Conservation (phyloP, 805 yeast genomes). For the Kodamaea kaohsiungensis region DNA sequence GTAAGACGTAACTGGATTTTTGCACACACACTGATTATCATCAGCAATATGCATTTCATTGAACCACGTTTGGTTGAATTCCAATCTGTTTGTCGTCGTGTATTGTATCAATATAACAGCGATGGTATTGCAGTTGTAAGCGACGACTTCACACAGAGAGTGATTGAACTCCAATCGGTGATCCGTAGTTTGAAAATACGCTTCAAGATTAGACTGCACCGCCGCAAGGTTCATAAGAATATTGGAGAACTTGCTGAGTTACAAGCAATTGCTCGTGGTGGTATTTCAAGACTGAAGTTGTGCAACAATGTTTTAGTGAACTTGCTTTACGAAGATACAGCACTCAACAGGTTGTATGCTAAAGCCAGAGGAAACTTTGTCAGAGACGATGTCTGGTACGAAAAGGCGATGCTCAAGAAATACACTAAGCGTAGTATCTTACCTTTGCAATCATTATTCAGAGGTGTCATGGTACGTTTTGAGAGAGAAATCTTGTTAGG, state of each 20-base stretch:
- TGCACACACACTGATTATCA: slow-evolving; percentile 20
- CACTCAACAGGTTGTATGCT: slow-evolving; percentile 42
- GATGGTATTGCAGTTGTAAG: background rate
- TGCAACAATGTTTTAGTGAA: slow-evolving; percentile 45
- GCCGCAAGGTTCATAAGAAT: slow-evolving; percentile 11
- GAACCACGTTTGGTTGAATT: slow-evolving; percentile 25
- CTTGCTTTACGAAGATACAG: slow-evolving; percentile 39
- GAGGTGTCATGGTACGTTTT: slow-evolving; percentile 66
- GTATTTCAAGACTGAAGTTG: slow-evolving; percentile 40
- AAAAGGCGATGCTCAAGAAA: background rate
- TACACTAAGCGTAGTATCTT: slow-evolving; percentile 14
- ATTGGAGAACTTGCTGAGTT: slow-evolving; percentile 24
- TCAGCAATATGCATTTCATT: slow-evolving; percentile 22
- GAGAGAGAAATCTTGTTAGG: slow-evolving; percentile 54
- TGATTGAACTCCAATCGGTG: slow-evolving; percentile 34
- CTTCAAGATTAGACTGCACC: slow-evolving; percentile 17
- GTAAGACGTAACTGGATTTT: slow-evolving; percentile 23
- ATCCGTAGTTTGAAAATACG: slow-evolving; percentile 40
- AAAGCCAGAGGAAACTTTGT: slow-evolving; percentile 44
- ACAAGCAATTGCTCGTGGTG: slow-evolving; percentile 49
- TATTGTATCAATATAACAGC: slow-evolving; percentile 14
- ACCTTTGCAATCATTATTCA: slow-evolving; percentile 54
- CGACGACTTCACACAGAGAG: slow-evolving; percentile 11
- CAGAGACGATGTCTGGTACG: background rate
- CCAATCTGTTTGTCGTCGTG: slow-evolving; percentile 33